Evolutionary conservation across 2,329 filamentous ascomycete genomes (phyloP), one percentile per base, ranked within the genome.

Genomic region (Rachicladosporium sp.): DNA sequence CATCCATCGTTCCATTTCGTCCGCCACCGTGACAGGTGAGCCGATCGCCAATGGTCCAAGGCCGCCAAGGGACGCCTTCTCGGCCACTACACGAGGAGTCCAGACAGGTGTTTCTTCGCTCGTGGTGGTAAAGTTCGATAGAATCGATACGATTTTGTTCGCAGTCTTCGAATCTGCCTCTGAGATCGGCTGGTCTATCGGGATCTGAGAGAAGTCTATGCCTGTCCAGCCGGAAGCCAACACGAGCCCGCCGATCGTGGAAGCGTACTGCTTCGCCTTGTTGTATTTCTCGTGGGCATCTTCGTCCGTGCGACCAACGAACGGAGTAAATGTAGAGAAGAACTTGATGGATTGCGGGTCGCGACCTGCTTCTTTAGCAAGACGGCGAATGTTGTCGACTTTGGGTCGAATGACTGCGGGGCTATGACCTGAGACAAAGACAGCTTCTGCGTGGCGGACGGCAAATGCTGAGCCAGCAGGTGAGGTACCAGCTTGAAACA

Each of bases 211-310:
- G 10, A 78, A 61, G 48, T 78, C 74, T 42, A 78, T 75, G 0
- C 74, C 74, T 0, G 73, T 75, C 69, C 70, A 76, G 1, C 72
- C 72, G 31, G 66, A 69, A 44, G 75, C 70, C 1, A 76, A 58
- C 0, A 73, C 73, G 1, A 77, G 56, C 0, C 70, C 73, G 0
- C 71, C 73, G 10, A 73, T 57, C 0, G 67, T 65, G 0, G 66
- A 71, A 1, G 68, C 72, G 47, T 78, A 67, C 45, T 67, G 68
- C 48, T 68, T 64, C 8, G 68, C 46, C 41, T 72, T 68, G 13
- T 65, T 63, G 29, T 69, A 63, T 49, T 77, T 78, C 1, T 56
- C 64, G 31, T 60, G 55, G 0, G 73, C 74, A 48, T 76, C 73
- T 43, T 54, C 55, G 27, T 60, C 54, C n/a, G 60, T 62, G 2